Percentiles rank a stretch among this genome's conserved stretches.
These are phyloP conservation scores for Nigrospora osmanthi DNA, from an alignment of 2,329 filamentous ascomycete species.

Conservation along the genomic window DNA sequence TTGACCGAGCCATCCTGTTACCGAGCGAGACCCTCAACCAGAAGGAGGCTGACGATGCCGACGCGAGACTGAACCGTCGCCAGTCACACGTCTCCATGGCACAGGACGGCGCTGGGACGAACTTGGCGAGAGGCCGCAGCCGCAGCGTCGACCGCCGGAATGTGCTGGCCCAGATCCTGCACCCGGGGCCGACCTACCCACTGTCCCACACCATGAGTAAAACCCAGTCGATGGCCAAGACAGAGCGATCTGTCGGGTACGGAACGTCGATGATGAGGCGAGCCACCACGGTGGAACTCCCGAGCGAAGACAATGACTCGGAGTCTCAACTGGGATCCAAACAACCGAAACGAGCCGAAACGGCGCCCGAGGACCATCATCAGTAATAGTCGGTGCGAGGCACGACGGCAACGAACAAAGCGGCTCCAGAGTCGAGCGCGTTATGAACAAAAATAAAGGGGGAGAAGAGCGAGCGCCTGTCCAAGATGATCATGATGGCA, in stretches of 20 bases:
- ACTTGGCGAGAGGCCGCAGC: constrained; percentile 15
- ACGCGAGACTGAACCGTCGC: constrained; percentile 26
- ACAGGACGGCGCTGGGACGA: constrained; percentile 9
- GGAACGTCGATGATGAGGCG: constrained; percentile 12
- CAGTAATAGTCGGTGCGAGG: too few relatives aligned
- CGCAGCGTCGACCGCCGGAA: constrained; percentile 18
- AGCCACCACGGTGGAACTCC: constrained; percentile 5
- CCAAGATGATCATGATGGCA: too few relatives aligned
- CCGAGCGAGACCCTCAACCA: constrained; percentile 49
- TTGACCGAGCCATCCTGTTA: constrained; percentile 53
- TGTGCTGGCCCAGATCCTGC: constrained; percentile 17
- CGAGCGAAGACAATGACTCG: constrained; percentile 8
- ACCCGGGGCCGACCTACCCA: constrained; percentile 18
- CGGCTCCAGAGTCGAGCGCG: too few relatives aligned
- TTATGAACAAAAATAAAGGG: too few relatives aligned
- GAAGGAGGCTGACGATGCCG: constrained; percentile 42
- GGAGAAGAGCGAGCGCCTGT: too few relatives aligned
- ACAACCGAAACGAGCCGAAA: too few relatives aligned
- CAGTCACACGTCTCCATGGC: constrained; percentile 23
- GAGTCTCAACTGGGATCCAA: background rate
- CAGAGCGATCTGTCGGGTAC: constrained; percentile 8
- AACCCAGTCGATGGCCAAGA: constrained; percentile 9
- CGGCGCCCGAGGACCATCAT: too few relatives aligned
- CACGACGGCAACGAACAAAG: too few relatives aligned
- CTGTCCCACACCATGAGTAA: background rate